Evolutionary conservation across 495 filamentous ascomycete genomes (phyloP).

Genomic region (Penicillium steckii): DNA sequence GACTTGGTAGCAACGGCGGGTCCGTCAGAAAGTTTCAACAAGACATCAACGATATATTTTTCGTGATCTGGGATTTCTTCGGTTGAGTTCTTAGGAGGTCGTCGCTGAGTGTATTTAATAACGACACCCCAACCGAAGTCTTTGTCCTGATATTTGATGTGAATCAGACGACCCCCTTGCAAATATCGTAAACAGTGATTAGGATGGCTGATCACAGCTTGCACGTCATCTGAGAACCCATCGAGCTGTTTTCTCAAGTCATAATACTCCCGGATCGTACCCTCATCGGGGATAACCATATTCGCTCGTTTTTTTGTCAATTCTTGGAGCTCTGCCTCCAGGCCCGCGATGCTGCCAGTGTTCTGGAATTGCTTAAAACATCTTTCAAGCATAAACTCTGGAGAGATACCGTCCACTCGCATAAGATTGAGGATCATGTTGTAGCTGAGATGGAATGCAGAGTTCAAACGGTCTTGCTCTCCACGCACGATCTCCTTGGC

Average conservation of each 20-base stretch:
- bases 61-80: constrained; percentile 70
- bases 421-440: constrained; percentile 98
- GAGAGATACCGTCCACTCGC: constrained; percentile 92
- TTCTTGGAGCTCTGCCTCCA: constrained; percentile 76
- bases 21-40: constrained; percentile 66
- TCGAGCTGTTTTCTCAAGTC: constrained; percentile 78
- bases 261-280: constrained; percentile 88
- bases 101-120: constrained; percentile 65
- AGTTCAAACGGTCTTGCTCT: constrained; percentile 94
- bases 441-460: constrained; percentile 97
- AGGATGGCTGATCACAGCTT: constrained; percentile 84
- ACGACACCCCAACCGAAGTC: constrained; percentile 95
- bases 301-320: constrained; percentile 69
- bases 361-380: constrained; percentile 99
- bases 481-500: constrained; percentile 94
- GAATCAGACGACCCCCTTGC: constrained; percentile 78
- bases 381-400: constrained; percentile 92
- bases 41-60: constrained; percentile 75
- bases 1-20: constrained; percentile 56
- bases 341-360: constrained; percentile 72
- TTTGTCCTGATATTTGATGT: constrained; percentile 70
- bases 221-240: constrained; percentile 80
- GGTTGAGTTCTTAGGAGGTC: constrained; percentile 55
- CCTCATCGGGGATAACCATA: constrained; percentile 79
- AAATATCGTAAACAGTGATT: constrained; percentile 78